A percentile compares a stretch with the other conserved stretches of the same genome.
Evolutionary conservation across 306 rosid species (phyloP).

Genomic region (Spatholobus suberectus): DNA sequence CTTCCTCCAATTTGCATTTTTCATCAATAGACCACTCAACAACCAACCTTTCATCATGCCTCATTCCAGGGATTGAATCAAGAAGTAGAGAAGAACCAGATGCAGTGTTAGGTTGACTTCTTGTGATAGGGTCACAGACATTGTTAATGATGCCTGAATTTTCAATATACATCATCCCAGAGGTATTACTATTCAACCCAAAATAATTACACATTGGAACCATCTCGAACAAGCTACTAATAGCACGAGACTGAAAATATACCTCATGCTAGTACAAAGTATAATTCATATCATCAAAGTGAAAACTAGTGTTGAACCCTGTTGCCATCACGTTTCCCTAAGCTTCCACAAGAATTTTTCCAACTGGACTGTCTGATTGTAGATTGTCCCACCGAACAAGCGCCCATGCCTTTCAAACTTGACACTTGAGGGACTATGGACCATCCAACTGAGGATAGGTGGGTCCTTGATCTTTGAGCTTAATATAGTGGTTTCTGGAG

Average conservation of each 20-base stretch:
- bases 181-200: slow-evolving; percentile 51
- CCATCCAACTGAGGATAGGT: no score
- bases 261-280: slow-evolving; percentile 67
- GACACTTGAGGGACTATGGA: no score
- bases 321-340: slow-evolving; percentile 59
- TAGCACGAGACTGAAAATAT: slow-evolving; percentile 75
- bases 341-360: slow-evolving; percentile 29
- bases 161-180: slow-evolving; percentile 66
- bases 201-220: slow-evolving; percentile 70
- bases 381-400: no score
- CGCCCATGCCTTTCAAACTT: no score
- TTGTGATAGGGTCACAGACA: slow-evolving; percentile 47
- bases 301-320: slow-evolving; percentile 76
- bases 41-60: slow-evolving; percentile 82
- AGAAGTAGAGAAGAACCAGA: slow-evolving; percentile 67
- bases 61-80: slow-evolving; percentile 81
- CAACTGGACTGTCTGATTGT: neutral
- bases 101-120: slow-evolving; percentile 60
- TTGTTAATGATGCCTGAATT: slow-evolving; percentile 54
- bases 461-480: no score
- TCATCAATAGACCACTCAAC: slow-evolving; percentile 93
- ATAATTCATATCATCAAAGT: slow-evolving; percentile 59
- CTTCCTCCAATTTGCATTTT: slow-evolving; percentile 77
- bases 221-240: slow-evolving; percentile 72
- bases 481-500: no score